phyloP scores from a whole-genome alignment of 2,329 filamentous ascomycete genomes.

The Chrysoporthe deuterocubensis region DNA sequence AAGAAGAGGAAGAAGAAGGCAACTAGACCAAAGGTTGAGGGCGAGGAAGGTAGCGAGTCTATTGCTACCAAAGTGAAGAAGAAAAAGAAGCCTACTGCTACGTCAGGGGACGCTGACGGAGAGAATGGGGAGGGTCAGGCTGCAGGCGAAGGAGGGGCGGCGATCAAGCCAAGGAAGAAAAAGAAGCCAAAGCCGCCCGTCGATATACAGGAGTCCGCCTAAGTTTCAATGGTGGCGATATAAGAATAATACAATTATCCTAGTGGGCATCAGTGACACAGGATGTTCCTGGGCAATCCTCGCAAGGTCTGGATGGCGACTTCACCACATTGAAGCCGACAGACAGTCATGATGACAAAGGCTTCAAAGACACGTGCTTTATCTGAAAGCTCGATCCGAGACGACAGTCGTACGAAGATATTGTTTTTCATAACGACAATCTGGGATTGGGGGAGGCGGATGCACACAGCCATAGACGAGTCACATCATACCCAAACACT shows the following conservation, averaged over 20 bases:
- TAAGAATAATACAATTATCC: not conserved
- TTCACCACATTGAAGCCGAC: not conserved
- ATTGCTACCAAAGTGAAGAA: constrained; percentile 55
- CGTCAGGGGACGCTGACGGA: constrained; percentile 20
- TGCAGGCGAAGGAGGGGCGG: constrained; percentile 23
- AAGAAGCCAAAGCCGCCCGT: constrained; percentile 32
- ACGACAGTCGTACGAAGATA: not conserved
- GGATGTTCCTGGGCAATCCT: not conserved
- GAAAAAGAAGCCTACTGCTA: constrained; percentile 44
- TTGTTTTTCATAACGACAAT: not conserved
- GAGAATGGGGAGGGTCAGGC: constrained; percentile 19
- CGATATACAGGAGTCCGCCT: constrained; percentile 30
- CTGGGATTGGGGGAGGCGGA: not conserved
- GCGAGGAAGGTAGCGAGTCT: constrained; percentile 31
- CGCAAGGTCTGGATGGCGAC: not conserved
- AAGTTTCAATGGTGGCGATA: constrained; percentile 3
- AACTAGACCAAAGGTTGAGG: constrained; percentile 44
- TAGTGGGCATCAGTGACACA: not conserved
- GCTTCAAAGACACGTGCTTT: not conserved
- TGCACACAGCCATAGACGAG: not conserved
- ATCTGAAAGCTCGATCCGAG: not conserved
- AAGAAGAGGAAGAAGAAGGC: constrained; percentile 71
- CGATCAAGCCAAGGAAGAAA: constrained; percentile 38
- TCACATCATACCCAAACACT: not conserved
- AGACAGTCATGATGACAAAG: not conserved